Evolutionary conservation across 169 alveolate species (phyloP).

Genomic region (Plasmodium yoelii): DNA sequence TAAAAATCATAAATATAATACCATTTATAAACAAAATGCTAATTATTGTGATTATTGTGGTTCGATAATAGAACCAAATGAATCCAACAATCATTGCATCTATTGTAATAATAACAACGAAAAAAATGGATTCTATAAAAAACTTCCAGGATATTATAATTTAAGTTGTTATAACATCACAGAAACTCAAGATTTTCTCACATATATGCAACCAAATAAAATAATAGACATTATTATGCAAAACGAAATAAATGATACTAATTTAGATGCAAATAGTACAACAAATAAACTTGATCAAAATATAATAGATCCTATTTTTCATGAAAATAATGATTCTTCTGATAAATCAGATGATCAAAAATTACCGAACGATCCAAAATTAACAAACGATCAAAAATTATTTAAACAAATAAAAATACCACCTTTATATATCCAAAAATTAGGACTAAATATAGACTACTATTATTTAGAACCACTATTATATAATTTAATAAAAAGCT

Average conservation of each 20-base stretch:
- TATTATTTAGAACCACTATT: slow-evolving; percentile 53
- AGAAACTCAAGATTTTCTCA: slow-evolving; percentile 22
- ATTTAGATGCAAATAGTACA: neutral
- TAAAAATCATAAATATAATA: slow-evolving; percentile 2
- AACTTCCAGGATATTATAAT: slow-evolving; percentile 37
- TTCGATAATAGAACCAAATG: neutral
- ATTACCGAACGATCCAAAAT: slow-evolving; percentile 19
- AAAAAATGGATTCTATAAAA: neutral
- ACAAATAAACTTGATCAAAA: neutral
- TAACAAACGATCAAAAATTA: slow-evolving; percentile 36
- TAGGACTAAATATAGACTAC: slow-evolving; percentile 32
- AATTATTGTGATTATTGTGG: no score
- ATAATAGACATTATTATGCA: slow-evolving; percentile 38
- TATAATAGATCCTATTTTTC: neutral
- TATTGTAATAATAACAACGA: neutral
- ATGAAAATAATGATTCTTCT: neutral
- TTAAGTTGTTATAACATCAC: slow-evolving; percentile 27
- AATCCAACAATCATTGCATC: neutral
- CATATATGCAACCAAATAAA: slow-evolving; percentile 55
- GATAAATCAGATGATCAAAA: neutral
- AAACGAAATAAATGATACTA: neutral
- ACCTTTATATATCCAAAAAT: slow-evolving; percentile 32
- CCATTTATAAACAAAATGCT: neutral
- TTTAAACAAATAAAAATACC: slow-evolving; percentile 64
- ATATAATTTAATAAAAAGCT: slow-evolving; percentile 29